Evolutionary conservation across 2,329 filamentous ascomycete genomes (phyloP), one percentile per base, ranked within the genome.

Genomic region (Alternaria solani): DNA sequence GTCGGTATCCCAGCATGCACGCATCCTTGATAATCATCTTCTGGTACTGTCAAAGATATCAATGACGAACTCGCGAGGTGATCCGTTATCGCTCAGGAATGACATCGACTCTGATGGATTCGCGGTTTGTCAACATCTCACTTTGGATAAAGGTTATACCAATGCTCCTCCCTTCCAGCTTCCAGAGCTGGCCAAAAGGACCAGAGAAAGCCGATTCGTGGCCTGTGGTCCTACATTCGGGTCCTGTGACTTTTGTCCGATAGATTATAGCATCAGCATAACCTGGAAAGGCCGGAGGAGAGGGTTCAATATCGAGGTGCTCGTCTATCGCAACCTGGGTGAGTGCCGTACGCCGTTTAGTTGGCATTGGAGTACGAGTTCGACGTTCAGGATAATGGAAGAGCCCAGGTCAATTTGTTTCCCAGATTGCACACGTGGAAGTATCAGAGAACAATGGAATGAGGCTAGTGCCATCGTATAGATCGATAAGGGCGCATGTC

Each of bases 261-360:
- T 63, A 53, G 65, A 70, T 57, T 70, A 69, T 46, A 57, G 32
- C 41, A 61, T 72, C 36, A 53, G 61, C 9, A 62, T 65, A 61
- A 16, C 25, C 7, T 70, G 64, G 65, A 44, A 57, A 44, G 61
- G 61, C 39, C 46, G 16, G 51, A 53, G 16, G 30, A 68, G 65
- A 20, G 64, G 62, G 34, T 65, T 64, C 48, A 23, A 42, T 0
- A 59, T 71, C 28, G 43, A 60, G 25, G 26, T 67, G 28, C 52
- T 34, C 9, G 34, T 63, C 4, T 66, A 67, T 63, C 54, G 49
- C 42, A 46, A 54, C 42, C 43, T 72, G 43, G 67, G 67, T 32
- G 60, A 65, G 39, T 71, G 65, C 46, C 56, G 68, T 26, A 61
- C 68, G 55, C 69, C 62, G 18, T 66, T 58, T 39, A 44, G 52